phyloP scores from a whole-genome alignment of 306 rosid genomes.

The Sphenostylis stenocarpa region DNA sequence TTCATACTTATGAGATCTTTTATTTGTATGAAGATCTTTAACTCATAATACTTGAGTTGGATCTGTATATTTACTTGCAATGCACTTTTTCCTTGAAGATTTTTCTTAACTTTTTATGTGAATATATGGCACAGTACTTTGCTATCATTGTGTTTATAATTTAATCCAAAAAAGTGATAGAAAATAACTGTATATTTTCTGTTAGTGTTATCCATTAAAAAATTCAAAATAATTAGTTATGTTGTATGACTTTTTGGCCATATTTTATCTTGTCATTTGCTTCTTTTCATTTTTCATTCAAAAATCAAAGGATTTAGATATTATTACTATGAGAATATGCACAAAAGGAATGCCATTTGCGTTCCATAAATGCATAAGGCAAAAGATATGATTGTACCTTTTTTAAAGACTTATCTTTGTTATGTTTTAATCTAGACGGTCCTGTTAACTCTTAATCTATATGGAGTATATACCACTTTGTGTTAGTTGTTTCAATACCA shows the following conservation, averaged over 20 bases:
- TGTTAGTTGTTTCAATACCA: not conserved
- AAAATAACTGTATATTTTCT: not conserved
- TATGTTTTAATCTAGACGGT: not conserved
- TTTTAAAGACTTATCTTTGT: not conserved
- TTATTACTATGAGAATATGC: not conserved
- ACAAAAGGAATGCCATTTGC: not conserved
- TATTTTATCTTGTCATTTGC: not conserved
- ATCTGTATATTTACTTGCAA: not conserved
- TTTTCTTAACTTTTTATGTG: not conserved
- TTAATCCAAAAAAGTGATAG: not conserved
- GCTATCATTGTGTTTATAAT: conserved; percentile 1
- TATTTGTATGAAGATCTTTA: not conserved
- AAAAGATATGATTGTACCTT: not conserved
- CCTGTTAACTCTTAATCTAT: not conserved
- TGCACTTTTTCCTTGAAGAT: not conserved
- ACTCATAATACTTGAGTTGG: not conserved
- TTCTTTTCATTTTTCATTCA: not conserved
- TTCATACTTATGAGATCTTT: conserved; percentile 5
- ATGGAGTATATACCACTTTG: not conserved
- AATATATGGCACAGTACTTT: not conserved
- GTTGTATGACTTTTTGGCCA: not conserved
- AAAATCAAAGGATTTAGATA: not conserved
- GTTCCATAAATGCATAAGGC: not conserved
- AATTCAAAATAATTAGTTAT: not conserved
- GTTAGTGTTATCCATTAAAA: not conserved